phyloP scores from a whole-genome alignment of 2,329 filamentous ascomycete genomes.

The Fusarium nelsonii region DNA sequence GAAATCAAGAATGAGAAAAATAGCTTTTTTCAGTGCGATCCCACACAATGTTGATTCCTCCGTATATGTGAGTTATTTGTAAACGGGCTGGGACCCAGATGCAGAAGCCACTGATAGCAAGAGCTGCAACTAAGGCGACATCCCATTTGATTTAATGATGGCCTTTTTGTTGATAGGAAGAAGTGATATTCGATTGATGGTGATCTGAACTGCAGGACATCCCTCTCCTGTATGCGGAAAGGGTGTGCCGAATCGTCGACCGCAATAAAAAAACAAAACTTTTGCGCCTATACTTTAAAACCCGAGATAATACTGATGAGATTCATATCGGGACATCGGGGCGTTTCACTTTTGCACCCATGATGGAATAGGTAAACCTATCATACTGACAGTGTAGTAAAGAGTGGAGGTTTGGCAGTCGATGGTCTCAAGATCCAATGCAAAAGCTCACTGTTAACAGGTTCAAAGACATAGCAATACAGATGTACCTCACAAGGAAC shows the following conservation, averaged over 20 bases:
- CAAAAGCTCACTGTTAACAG: too few species aligned
- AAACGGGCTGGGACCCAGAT: conserved; percentile 36
- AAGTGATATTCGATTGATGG: conserved; percentile 38
- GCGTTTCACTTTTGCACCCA: conserved; percentile 28
- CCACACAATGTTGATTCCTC: conserved; percentile 26
- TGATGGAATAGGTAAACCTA: conserved; percentile 33
- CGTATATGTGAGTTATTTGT: conserved; percentile 21
- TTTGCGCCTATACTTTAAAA: conserved; percentile 39
- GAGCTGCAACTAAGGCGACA: conserved; percentile 3
- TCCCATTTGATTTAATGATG: conserved; percentile 19
- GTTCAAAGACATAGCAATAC: too few species aligned
- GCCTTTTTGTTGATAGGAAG: conserved; percentile 25
- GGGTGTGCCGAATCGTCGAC: conserved; percentile 35
- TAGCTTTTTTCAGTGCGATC: conserved; percentile 32
- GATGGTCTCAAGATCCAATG: too few species aligned
- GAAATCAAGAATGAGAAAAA: conserved; percentile 31
- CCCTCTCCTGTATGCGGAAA: conserved; percentile 25
- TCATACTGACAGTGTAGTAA: conserved; percentile 7
- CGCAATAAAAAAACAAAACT: conserved; percentile 27
- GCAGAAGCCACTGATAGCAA: conserved; percentile 37
- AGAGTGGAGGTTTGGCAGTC: neutral
- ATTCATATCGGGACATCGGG: conserved; percentile 24
- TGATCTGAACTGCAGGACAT: conserved; percentile 31
- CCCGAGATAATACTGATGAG: conserved; percentile 45
- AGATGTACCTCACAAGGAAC: neutral